phyloP scores from a whole-genome alignment of 768 basidiomycete genomes.

The Psilocybe subaeruginosa region DNA sequence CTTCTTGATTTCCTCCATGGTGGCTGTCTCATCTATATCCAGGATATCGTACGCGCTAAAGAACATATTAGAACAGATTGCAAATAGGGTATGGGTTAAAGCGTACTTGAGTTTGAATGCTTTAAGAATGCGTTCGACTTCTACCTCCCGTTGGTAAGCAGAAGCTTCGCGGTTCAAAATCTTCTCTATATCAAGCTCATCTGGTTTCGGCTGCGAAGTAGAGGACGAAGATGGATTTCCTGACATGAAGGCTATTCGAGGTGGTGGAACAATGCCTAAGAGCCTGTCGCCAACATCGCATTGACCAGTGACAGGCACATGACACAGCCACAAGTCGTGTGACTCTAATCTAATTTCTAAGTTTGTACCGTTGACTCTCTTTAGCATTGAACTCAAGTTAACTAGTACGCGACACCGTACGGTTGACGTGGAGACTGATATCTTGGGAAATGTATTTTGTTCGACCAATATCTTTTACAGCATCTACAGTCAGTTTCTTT shows the following conservation, averaged over 20 bases:
- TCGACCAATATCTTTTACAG: constrained; percentile 10
- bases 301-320: too few species aligned
- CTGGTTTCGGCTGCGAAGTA: constrained; percentile 21
- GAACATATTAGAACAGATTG: constrained; percentile 1
- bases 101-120: constrained; percentile 94
- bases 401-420: too few species aligned
- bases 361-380: neutral
- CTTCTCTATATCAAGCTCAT: constrained; percentile 74
- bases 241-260: constrained; percentile 8
- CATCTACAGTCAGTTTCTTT: constrained; percentile 16
- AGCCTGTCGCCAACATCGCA: neutral
- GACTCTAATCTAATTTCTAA: neutral
- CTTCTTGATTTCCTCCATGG: constrained; percentile 86
- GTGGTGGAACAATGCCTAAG: neutral
- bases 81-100: neutral
- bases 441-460: constrained; percentile 11
- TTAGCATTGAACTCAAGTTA: neutral
- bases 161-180: constrained; percentile 79
- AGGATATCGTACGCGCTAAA: constrained; percentile 92
- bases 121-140: constrained; percentile 89
- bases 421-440: neutral
- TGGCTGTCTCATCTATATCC: constrained; percentile 71
- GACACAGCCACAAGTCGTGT: neutral
- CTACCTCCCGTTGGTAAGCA: constrained; percentile 84
- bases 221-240: constrained; percentile 15